A percentile compares a stretch with the other conserved stretches of the same genome.
phyloP scores from a whole-genome alignment of 495 filamentous ascomycete genomes.

The Lineolata rhizophorae region DNA sequence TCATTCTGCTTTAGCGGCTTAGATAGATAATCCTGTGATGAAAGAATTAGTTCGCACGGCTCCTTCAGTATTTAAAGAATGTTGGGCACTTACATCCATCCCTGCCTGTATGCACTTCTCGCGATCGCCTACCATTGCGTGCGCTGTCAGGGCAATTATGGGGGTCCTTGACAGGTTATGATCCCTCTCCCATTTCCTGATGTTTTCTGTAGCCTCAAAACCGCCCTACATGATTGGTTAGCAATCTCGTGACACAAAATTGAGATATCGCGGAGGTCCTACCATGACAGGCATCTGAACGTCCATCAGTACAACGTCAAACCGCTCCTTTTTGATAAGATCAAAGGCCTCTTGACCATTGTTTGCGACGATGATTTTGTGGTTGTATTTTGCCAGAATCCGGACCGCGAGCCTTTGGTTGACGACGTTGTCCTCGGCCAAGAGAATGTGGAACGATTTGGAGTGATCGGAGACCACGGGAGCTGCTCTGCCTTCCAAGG shows the following conservation, averaged over 20 bases:
- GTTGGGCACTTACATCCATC: slow-evolving; percentile 50
- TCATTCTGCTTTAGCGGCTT: slow-evolving; percentile 97
- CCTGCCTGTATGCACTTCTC: slow-evolving; percentile 97
- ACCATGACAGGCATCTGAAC: slow-evolving; percentile 99
- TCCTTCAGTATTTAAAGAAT: not conserved
- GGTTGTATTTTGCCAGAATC: slow-evolving; percentile 95
- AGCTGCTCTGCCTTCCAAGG: slow-evolving; percentile 80
- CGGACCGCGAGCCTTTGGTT: slow-evolving; percentile 93
- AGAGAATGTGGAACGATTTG: slow-evolving; percentile 83
- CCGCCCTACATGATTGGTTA: slow-evolving; percentile 37
- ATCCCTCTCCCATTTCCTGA: slow-evolving; percentile 79
- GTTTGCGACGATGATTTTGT: slow-evolving; percentile 85
- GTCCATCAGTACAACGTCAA: slow-evolving; percentile 96
- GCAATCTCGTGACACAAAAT: not conserved
- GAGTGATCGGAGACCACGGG: slow-evolving; percentile 85
- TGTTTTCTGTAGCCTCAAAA: slow-evolving; percentile 93
- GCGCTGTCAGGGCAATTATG: slow-evolving; percentile 92
- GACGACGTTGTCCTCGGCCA: slow-evolving; percentile 95
- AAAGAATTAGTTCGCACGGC: slow-evolving; percentile 1
- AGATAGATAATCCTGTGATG: slow-evolving; percentile 58
- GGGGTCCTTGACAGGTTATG: slow-evolving; percentile 60
- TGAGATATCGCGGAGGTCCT: slow-evolving; percentile 10
- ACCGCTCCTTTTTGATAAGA: slow-evolving; percentile 68
- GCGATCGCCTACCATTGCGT: slow-evolving; percentile 96
- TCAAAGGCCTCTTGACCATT: slow-evolving; percentile 89